Evolutionary conservation across 2,329 filamentous ascomycete species (phyloP).

Genomic region (Thyridium curvatum): DNA sequence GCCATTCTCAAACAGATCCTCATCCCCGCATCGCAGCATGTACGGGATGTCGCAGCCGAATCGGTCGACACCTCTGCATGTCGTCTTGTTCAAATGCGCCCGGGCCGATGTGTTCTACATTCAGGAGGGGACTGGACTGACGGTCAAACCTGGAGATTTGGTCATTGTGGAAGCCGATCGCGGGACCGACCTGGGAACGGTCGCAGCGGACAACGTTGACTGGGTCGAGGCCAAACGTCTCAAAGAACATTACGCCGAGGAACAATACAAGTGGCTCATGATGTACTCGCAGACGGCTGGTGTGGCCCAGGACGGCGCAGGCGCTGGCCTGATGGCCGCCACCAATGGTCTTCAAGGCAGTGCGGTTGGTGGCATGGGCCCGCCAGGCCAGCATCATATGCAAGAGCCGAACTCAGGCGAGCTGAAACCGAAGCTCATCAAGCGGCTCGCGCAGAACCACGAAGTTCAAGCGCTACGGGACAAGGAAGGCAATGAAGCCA

Average conservation of each 20-base stretch:
- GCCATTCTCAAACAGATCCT: slow-evolving; percentile 41
- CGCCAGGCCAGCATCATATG: slow-evolving; percentile 64
- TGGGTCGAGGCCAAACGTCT: slow-evolving; percentile 82
- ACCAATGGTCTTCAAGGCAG: slow-evolving; percentile 60
- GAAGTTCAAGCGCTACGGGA: slow-evolving; percentile 85
- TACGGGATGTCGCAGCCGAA: slow-evolving; percentile 56
- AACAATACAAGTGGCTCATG: slow-evolving; percentile 98
- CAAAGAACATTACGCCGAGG: slow-evolving; percentile 87
- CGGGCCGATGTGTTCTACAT: slow-evolving; percentile 96
- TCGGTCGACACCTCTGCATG: slow-evolving; percentile 68
- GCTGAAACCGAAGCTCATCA: slow-evolving; percentile 93
- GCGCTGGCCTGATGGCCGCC: slow-evolving; percentile 57
- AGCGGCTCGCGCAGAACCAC: slow-evolving; percentile 84
- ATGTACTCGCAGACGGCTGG: slow-evolving; percentile 86
- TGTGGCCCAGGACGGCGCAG: slow-evolving; percentile 52
- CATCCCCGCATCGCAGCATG: slow-evolving; percentile 56
- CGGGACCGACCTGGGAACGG: slow-evolving; percentile 90
- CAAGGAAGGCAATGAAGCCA: slow-evolving; percentile 96
- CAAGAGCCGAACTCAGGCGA: slow-evolving; percentile 68
- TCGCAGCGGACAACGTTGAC: slow-evolving; percentile 80
- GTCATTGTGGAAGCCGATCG: slow-evolving; percentile 98
- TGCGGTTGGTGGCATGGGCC: slow-evolving; percentile 72
- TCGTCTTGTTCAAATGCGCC: slow-evolving; percentile 95
- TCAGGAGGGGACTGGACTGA: slow-evolving; percentile 87
- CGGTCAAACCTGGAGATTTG: slow-evolving; percentile 83